These are phyloP conservation scores for Starmerella geochares DNA, from an alignment of 805 yeast species.

Conservation along the genomic window DNA sequence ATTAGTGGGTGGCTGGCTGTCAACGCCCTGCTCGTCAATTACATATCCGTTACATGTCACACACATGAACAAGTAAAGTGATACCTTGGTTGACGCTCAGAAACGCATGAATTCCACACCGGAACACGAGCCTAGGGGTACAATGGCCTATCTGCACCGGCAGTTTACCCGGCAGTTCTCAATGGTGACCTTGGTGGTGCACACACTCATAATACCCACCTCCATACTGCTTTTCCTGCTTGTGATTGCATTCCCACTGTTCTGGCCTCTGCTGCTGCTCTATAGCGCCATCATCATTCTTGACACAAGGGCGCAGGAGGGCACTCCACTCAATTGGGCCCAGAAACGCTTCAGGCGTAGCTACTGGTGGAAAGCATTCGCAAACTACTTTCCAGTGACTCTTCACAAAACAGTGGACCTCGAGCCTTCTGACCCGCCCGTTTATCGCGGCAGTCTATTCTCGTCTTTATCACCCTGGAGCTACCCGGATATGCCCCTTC, in stretches of 20 bases:
- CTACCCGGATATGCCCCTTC: slow-evolving; percentile 10
- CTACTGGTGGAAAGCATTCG: slow-evolving; percentile 59
- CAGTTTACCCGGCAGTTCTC: slow-evolving; percentile 42
- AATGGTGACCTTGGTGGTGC: slow-evolving; percentile 62
- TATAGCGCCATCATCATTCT: slow-evolving; percentile 48
- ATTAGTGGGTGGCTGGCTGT: not conserved
- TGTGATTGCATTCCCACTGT: slow-evolving; percentile 45
- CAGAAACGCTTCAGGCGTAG: slow-evolving; percentile 49
- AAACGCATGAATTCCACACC: not conserved
- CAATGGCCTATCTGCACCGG: not conserved
- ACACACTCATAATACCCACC: slow-evolving; percentile 56
- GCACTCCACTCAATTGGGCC: slow-evolving; percentile 50
- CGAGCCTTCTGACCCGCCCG: slow-evolving; percentile 53
- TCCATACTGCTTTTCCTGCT: slow-evolving; percentile 40
- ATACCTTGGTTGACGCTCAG: not conserved
- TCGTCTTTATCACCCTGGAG: slow-evolving; percentile 9
- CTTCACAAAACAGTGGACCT: slow-evolving; percentile 59
- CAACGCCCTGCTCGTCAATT: not conserved
- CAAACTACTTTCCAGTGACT: slow-evolving; percentile 67
- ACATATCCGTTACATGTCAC: not conserved
- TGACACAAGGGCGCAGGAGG: slow-evolving; percentile 67
- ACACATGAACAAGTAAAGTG: not conserved
- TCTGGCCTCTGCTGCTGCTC: slow-evolving; percentile 59
- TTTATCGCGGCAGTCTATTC: not conserved
- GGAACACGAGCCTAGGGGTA: not conserved